Percentiles rank a stretch among this genome's conserved stretches.
phyloP scores from a whole-genome alignment of 768 basidiomycete genomes.

The Leccinum sublutescens region DNA sequence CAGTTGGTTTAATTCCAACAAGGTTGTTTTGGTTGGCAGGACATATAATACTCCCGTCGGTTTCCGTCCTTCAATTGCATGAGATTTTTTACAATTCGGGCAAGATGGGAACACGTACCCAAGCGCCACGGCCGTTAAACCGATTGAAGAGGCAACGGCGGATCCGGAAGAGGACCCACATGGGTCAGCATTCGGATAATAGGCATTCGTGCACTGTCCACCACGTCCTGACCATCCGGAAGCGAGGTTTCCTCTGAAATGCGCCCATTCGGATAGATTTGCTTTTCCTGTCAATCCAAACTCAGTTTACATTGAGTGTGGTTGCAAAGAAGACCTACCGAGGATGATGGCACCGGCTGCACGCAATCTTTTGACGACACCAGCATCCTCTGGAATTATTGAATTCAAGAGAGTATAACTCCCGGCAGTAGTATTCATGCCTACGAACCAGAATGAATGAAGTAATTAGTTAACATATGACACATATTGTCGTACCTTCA shows the following conservation, averaged over 20 bases:
- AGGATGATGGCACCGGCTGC: constrained; percentile 36
- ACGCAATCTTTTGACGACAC: constrained; percentile 32
- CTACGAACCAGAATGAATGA: constrained; percentile 12
- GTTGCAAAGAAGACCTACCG: constrained; percentile 12
- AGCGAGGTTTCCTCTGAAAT: constrained; percentile 44
- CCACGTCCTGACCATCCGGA: constrained; percentile 59
- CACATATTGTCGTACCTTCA: constrained; percentile 18
- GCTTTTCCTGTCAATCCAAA: constrained; percentile 42
- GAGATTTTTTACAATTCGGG: background rate
- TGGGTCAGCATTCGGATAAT: constrained; percentile 50
- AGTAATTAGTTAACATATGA: no score
- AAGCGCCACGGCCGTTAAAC: constrained; percentile 46
- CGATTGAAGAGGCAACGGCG: constrained; percentile 52
- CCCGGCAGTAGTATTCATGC: constrained; percentile 44
- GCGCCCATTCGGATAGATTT: constrained; percentile 54
- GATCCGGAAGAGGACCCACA: constrained; percentile 61
- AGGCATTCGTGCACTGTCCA: constrained; percentile 51
- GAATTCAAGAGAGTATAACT: constrained; percentile 37
- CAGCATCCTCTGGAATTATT: constrained; percentile 35
- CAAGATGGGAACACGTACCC: constrained; percentile 23
- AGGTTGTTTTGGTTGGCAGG: constrained; percentile 53
- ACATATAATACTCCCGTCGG: constrained; percentile 54
- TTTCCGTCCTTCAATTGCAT: constrained; percentile 36
- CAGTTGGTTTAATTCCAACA: constrained; percentile 59
- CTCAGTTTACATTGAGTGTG: background rate